Evolutionary conservation across 2,329 filamentous ascomycete genomes (phyloP).

Genomic region (Penicillium sp.): DNA sequence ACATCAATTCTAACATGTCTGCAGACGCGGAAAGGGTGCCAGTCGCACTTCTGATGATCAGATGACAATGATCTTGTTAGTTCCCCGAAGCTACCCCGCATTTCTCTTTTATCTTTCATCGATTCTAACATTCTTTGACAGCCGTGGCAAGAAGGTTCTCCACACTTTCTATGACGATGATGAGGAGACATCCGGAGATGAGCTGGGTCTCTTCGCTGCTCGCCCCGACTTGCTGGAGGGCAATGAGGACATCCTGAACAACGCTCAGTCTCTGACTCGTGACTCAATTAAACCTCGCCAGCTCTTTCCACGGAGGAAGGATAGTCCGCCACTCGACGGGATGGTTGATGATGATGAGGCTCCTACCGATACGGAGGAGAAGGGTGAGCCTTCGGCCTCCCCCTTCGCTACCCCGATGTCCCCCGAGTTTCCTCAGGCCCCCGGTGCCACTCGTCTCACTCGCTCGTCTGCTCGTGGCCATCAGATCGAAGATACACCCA

Average conservation of each 20-base stretch:
- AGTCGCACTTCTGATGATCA: constrained; percentile 49
- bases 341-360: background rate
- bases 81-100: constrained; percentile 17
- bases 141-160: constrained; percentile 59
- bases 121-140: constrained; percentile 23
- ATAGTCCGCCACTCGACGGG: constrained; percentile 11
- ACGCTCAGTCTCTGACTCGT: constrained; percentile 51
- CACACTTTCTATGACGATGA: constrained; percentile 44
- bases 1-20: background rate
- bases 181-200: constrained; percentile 40
- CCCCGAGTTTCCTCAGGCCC: constrained; percentile 20
- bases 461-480: constrained; percentile 27
- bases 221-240: constrained; percentile 36
- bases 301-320: constrained; percentile 55
- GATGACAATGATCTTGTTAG: constrained; percentile 59
- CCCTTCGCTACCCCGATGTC: constrained; percentile 20
- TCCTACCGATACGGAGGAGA: background rate
- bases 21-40: background rate
- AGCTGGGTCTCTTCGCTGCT: constrained; percentile 40
- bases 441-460: constrained; percentile 32
- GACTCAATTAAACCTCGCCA: constrained; percentile 56
- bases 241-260: constrained; percentile 24
- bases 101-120: constrained; percentile 6
- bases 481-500: constrained; percentile 24
- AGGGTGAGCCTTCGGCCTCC: constrained; percentile 6